These are phyloP conservation scores for Dipteronia dyeriana DNA, from an alignment of 345 rosid genomes.

Conservation along the genomic window DNA sequence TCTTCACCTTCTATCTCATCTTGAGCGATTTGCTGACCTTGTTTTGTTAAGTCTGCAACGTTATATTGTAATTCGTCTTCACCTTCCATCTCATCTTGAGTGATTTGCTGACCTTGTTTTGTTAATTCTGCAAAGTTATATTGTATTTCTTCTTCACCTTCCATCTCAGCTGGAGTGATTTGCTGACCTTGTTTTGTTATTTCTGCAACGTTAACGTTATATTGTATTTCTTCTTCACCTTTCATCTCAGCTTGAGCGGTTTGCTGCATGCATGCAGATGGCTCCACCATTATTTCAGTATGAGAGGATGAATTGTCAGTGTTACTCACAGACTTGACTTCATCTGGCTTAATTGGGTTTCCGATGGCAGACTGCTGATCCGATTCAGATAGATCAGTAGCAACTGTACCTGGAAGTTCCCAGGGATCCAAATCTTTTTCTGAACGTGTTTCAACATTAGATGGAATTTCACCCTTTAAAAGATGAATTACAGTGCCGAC, in stretches of 20 bases:
- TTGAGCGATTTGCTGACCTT: conserved; percentile 39
- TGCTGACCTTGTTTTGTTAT: conserved; percentile 67
- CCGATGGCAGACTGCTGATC: conserved; percentile 24
- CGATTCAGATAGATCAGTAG: conserved; percentile 32
- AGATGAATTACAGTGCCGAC: conserved; percentile 92
- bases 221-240: conserved; percentile 45
- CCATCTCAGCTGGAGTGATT: conserved; percentile 25
- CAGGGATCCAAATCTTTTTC: conserved; percentile 70
- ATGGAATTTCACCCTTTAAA: conserved; percentile 68
- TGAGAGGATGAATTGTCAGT: conserved; percentile 12
- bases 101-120: conserved; percentile 54
- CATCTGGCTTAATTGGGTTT: conserved; percentile 22
- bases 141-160: conserved; percentile 41
- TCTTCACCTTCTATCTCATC: conserved; percentile 34
- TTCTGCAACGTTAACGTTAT: conserved; percentile 70
- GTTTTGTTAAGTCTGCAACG: conserved; percentile 70
- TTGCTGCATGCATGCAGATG: conserved; percentile 20
- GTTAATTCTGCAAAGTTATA: conserved; percentile 77
- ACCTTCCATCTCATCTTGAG: conserved; percentile 24
- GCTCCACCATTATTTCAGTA: conserved; percentile 16
- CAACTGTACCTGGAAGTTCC: conserved; percentile 86
- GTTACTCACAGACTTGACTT: conserved; percentile 20
- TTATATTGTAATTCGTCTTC: conserved; percentile 52
- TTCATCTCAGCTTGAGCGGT: conserved; percentile 26
- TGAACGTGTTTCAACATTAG: conserved; percentile 37